Evolutionary conservation across 768 basidiomycete species (phyloP).

Genomic region (Exsudoporus frostii): DNA sequence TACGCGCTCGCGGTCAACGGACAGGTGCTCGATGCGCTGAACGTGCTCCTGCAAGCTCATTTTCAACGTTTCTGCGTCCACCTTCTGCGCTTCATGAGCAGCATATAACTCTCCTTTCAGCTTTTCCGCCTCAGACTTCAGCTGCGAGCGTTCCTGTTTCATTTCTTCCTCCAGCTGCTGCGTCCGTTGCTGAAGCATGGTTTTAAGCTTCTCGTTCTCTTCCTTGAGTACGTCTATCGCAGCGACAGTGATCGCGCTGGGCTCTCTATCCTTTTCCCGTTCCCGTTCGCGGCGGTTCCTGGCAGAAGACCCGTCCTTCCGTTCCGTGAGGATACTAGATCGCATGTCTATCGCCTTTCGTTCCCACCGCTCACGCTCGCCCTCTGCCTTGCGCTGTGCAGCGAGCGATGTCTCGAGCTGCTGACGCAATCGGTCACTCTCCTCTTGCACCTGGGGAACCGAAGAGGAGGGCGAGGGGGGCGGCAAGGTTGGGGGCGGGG

Average conservation of each 20-base stretch:
- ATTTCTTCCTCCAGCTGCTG: slow-evolving; percentile 14
- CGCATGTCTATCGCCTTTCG: no score
- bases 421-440: slow-evolving; percentile 7
- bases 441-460: slow-evolving; percentile 3
- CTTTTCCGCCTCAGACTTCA: slow-evolving; percentile 8
- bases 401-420: slow-evolving; percentile 14
- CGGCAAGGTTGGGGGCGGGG: no score
- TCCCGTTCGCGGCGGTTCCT: slow-evolving; percentile 19
- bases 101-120: slow-evolving; percentile 13
- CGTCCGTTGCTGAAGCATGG: slow-evolving; percentile 13
- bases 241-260: background rate
- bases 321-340: slow-evolving; percentile 5
- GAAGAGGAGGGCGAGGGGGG: background rate
- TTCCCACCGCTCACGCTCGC: no score
- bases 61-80: slow-evolving; percentile 18
- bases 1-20: slow-evolving; percentile 24
- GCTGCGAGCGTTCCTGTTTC: slow-evolving; percentile 10
- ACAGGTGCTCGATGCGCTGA: slow-evolving; percentile 18
- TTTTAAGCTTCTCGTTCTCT: slow-evolving; percentile 25
- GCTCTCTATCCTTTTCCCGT: slow-evolving; percentile 16
- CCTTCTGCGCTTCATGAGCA: slow-evolving; percentile 3
- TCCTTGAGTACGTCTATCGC: slow-evolving; percentile 15
- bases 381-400: slow-evolving; percentile 15
- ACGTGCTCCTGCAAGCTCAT: slow-evolving; percentile 17
- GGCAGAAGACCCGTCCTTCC: slow-evolving; percentile 10